Evolutionary conservation across 2,329 filamentous ascomycete species (phyloP).

Genomic region (Endothia cerciana): DNA sequence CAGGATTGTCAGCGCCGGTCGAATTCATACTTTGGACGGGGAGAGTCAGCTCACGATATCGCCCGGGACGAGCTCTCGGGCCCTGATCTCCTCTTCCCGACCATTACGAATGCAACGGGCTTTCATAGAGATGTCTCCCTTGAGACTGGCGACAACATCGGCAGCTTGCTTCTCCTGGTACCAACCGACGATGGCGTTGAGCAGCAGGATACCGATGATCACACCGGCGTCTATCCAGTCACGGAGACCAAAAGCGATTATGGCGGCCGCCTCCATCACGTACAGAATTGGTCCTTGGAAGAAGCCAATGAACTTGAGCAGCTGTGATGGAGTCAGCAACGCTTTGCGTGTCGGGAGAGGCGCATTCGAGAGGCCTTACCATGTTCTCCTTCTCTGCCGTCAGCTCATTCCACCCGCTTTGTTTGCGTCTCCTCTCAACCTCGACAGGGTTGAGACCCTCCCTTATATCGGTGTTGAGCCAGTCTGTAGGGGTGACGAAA

Average conservation of each 20-base stretch:
- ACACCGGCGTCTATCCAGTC: slow-evolving; percentile 81
- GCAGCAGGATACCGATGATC: slow-evolving; percentile 74
- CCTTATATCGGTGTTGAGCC: slow-evolving; percentile 70
- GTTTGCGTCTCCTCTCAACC: slow-evolving; percentile 67
- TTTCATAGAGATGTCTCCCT: slow-evolving; percentile 80
- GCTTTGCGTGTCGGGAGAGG: neutral
- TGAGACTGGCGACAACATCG: slow-evolving; percentile 73
- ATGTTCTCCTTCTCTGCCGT: slow-evolving; percentile 76
- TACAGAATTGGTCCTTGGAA: slow-evolving; percentile 79
- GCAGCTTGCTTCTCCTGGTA: slow-evolving; percentile 82
- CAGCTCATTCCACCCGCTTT: slow-evolving; percentile 73
- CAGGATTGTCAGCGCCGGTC: slow-evolving; percentile 12
- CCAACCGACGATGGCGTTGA: slow-evolving; percentile 79
- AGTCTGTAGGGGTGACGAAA: slow-evolving; percentile 64
- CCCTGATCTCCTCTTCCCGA: slow-evolving; percentile 69
- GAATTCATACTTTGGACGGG: neutral
- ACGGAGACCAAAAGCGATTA: slow-evolving; percentile 73
- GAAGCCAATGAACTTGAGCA: slow-evolving; percentile 75
- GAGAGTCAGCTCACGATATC: slow-evolving; percentile 64
- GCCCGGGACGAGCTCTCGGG: slow-evolving; percentile 75
- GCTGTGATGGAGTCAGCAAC: slow-evolving; percentile 31
- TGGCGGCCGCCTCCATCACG: slow-evolving; percentile 78
- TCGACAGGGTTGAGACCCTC: slow-evolving; percentile 62
- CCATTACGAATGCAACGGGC: slow-evolving; percentile 70
- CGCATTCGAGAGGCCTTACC: slow-evolving; percentile 28